Percentiles rank a stretch among this genome's conserved stretches.
Evolutionary conservation across 2,329 filamentous ascomycete species (phyloP).

Genomic region (Nigrospora osmanthi): DNA sequence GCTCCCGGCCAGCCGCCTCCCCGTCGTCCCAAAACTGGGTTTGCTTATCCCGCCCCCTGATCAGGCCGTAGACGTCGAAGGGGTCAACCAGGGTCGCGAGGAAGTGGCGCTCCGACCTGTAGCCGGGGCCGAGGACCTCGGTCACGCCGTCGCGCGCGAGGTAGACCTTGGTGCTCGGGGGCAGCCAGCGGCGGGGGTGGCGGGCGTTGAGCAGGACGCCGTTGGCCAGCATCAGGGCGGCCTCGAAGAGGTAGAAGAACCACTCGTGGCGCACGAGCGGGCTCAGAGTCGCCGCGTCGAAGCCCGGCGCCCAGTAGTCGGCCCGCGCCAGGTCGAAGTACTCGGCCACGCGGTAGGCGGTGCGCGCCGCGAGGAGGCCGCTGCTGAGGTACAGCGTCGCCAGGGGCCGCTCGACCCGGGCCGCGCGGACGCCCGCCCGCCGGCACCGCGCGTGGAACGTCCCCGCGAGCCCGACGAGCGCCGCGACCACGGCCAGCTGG

Average conservation of each 20-base stretch:
- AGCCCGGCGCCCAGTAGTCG: conserved; percentile 27
- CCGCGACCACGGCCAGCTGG: conserved; percentile 43
- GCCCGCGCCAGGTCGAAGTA: conserved; percentile 42
- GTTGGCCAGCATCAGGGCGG: conserved; percentile 42
- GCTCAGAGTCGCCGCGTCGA: conserved; percentile 27
- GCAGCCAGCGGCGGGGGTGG: conserved; percentile 44
- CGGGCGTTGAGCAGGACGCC: conserved; percentile 38
- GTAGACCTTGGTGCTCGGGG: conserved; percentile 38
- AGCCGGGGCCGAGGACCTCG: conserved; percentile 40
- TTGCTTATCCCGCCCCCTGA: conserved; percentile 21
- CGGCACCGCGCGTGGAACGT: conserved; percentile 39
- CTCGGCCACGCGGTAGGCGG: conserved; percentile 51
- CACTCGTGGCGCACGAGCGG: conserved; percentile 47
- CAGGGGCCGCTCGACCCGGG: conserved; percentile 26
- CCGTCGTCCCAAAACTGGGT: conserved; percentile 28
- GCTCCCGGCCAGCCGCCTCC: background rate
- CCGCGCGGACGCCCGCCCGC: conserved; percentile 23
- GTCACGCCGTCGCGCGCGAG: conserved; percentile 39
- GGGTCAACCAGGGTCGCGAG: conserved; percentile 32
- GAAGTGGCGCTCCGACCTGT: conserved; percentile 37
- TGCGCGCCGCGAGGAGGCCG: conserved; percentile 40
- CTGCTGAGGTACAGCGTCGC: conserved; percentile 43
- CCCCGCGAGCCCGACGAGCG: conserved; percentile 39
- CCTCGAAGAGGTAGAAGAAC: conserved; percentile 54
- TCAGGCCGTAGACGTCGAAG: conserved; percentile 27